Evolutionary conservation across 106 monocot genomes (phyloP).

Genomic region (Vanilla planifolia): DNA sequence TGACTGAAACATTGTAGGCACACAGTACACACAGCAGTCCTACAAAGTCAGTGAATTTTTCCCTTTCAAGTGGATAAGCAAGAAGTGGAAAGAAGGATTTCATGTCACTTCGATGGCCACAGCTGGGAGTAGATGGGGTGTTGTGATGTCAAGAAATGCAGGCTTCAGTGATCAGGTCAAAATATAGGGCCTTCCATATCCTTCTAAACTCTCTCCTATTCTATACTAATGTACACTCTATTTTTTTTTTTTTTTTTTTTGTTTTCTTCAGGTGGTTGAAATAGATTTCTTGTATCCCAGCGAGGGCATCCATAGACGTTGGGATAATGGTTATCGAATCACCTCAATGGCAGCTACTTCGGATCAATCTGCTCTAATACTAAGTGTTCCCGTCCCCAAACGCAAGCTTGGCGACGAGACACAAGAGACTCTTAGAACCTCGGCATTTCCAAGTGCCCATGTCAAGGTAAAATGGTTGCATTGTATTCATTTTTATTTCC

Average conservation of each 20-base stretch:
- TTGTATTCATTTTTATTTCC: too few species aligned
- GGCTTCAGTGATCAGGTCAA: slow-evolving; percentile 55
- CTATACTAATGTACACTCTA: neutral
- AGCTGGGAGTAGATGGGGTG: slow-evolving; percentile 46
- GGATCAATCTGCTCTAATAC: slow-evolving; percentile 48
- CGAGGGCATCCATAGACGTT: slow-evolving; percentile 49
- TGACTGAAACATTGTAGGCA: slow-evolving; percentile 29
- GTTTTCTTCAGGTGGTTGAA: slow-evolving; percentile 34
- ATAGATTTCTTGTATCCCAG: slow-evolving; percentile 51
- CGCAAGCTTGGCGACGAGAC: slow-evolving; percentile 37
- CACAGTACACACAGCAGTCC: slow-evolving; percentile 63
- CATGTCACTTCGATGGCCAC: slow-evolving; percentile 87
- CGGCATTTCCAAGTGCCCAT: slow-evolving; percentile 37
- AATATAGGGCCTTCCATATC: too few species aligned
- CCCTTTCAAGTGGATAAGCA: slow-evolving; percentile 87
- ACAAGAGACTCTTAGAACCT: slow-evolving; percentile 53
- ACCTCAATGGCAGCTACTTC: slow-evolving; percentile 40
- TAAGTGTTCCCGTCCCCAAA: slow-evolving; percentile 48
- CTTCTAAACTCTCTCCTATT: too few species aligned
- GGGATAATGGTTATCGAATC: slow-evolving; percentile 44
- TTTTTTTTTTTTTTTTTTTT: slow-evolving; percentile 2
- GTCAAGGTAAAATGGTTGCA: slow-evolving; percentile 43
- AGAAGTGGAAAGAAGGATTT: slow-evolving; percentile 84
- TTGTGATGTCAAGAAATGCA: slow-evolving; percentile 63
- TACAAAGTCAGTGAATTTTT: slow-evolving; percentile 86